phyloP scores from a whole-genome alignment of 2,329 filamentous ascomycete genomes.

The Neopestalotiopsis sp. region DNA sequence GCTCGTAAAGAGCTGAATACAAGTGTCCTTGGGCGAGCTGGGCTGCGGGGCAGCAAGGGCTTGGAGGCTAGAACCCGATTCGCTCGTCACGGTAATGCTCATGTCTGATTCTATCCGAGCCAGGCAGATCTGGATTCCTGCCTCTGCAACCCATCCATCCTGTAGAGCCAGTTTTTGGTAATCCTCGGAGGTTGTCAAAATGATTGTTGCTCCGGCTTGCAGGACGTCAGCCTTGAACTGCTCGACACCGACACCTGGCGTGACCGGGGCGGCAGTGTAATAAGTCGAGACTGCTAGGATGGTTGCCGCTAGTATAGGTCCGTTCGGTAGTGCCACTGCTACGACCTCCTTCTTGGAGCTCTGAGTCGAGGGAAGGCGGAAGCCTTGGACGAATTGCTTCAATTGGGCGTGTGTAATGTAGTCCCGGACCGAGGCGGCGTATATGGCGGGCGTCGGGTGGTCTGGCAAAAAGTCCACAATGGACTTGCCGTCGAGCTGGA shows the following conservation, averaged over 20 bases:
- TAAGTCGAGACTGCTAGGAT: slow-evolving; percentile 53
- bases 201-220: slow-evolving; percentile 49
- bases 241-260: slow-evolving; percentile 50
- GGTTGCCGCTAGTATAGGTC: slow-evolving; percentile 55
- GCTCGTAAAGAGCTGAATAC: slow-evolving; percentile 60
- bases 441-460: slow-evolving; percentile 14
- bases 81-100: slow-evolving; percentile 36
- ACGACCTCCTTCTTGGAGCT: slow-evolving; percentile 45
- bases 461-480: slow-evolving; percentile 13
- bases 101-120: slow-evolving; percentile 42
- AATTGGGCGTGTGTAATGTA: slow-evolving; percentile 15
- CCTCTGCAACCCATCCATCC: slow-evolving; percentile 24
- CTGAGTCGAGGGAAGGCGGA: slow-evolving; percentile 11
- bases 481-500: slow-evolving; percentile 5
- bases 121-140: slow-evolving; percentile 43
- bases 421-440: slow-evolving; percentile 9
- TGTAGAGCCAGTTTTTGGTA: slow-evolving; percentile 43
- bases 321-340: slow-evolving; percentile 58
- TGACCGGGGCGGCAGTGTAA: slow-evolving; percentile 58
- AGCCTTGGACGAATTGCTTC: slow-evolving; percentile 10
- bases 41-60: slow-evolving; percentile 25
- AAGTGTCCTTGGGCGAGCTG: slow-evolving; percentile 52
- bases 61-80: not conserved
- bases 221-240: slow-evolving; percentile 57
- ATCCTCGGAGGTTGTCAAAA: slow-evolving; percentile 49